phyloP scores from a whole-genome alignment of 192 early-diverging fungal species.

The Mortierella claussenii region DNA sequence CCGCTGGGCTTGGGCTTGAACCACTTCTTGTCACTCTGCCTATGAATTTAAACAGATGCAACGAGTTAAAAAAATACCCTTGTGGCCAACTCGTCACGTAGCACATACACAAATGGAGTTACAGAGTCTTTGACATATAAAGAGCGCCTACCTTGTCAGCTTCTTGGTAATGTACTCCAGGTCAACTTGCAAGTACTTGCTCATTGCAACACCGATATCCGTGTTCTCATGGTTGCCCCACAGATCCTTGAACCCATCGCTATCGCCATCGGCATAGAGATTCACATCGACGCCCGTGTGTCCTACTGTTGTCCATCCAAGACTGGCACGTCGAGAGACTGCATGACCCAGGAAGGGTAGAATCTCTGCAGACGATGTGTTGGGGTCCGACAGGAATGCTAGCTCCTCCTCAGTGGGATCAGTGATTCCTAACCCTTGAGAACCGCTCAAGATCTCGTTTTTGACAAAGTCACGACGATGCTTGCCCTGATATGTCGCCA shows the following conservation, averaged over 20 bases:
- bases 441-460: conserved; percentile 67
- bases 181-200: conserved; percentile 63
- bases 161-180: conserved; percentile 57
- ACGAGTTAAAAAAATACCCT: too few species aligned
- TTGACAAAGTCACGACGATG: conserved; percentile 52
- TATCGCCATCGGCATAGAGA: conserved; percentile 60
- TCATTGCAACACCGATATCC: conserved; percentile 68
- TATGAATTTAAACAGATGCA: neutral
- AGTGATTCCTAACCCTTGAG: conserved; percentile 71
- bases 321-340: conserved; percentile 13
- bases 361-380: neutral
- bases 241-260: conserved; percentile 26
- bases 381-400: conserved; percentile 46
- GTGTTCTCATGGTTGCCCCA: conserved; percentile 76
- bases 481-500: conserved; percentile 37
- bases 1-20: conserved; percentile 15
- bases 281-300: conserved; percentile 97
- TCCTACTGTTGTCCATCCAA: conserved; percentile 85
- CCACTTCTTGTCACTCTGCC: conserved; percentile 17
- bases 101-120: too few species aligned
- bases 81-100: too few species aligned
- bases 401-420: conserved; percentile 76
- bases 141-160: conserved; percentile 45
- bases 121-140: too few species aligned
- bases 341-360: conserved; percentile 14